These are phyloP conservation scores for Oryza australiensis DNA, from an alignment of 176 grass and related monocot species.

Conservation along the genomic window DNA sequence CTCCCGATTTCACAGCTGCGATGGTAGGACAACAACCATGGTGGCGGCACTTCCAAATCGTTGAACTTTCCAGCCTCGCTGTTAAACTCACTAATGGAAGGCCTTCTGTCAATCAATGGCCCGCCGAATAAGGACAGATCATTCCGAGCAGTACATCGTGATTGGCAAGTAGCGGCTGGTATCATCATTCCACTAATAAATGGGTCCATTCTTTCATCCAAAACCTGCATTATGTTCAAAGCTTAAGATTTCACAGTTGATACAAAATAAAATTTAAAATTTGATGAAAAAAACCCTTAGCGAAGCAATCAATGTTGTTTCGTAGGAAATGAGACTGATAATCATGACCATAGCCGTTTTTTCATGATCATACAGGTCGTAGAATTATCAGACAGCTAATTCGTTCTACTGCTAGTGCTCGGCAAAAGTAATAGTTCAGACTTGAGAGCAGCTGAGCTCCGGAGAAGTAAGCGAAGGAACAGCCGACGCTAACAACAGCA, in stretches of 20 bases:
- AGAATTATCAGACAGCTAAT: not conserved
- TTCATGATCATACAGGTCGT: too few species aligned
- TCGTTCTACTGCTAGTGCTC: too few species aligned
- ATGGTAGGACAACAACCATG: slow-evolving; percentile 13
- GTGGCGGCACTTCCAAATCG: not conserved
- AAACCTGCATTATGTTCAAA: slow-evolving; percentile 31
- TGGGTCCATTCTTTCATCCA: slow-evolving; percentile 41
- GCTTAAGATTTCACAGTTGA: not conserved
- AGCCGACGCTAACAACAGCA: not conserved
- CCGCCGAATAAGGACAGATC: not conserved
- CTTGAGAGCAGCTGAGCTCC: not conserved
- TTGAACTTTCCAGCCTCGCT: not conserved
- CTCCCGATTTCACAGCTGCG: slow-evolving; percentile 18
- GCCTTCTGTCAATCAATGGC: not conserved
- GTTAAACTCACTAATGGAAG: not conserved
- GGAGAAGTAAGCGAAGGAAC: not conserved
- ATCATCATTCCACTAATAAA: slow-evolving; percentile 24
- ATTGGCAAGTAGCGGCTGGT: not conserved
- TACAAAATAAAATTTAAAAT: not conserved
- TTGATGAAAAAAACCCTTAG: not conserved
- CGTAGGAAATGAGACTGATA: not conserved
- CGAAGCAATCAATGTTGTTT: not conserved
- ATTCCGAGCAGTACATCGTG: slow-evolving; percentile 23
- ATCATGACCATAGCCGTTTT: too few species aligned
- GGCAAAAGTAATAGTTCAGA: not conserved